Evolutionary conservation across 176 grass and related monocot species (phyloP).

Genomic region (Hordeum vulgare): DNA sequence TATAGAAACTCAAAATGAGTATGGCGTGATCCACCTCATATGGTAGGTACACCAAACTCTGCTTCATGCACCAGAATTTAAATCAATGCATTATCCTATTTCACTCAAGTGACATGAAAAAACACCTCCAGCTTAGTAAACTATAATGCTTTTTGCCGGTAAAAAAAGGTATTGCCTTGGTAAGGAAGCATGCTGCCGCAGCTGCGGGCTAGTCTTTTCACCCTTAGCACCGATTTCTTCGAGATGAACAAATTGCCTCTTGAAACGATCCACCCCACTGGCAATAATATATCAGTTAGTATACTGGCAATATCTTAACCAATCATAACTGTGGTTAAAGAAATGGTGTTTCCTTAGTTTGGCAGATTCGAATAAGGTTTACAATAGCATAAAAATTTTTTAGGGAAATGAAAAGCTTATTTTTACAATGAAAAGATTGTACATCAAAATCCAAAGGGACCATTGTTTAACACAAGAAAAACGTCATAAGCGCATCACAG

Average conservation of each 20-base stretch:
- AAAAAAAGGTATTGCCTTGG: conserved; percentile 53
- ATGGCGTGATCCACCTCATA: background rate
- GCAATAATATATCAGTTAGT: conserved; percentile 18
- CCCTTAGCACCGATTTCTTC: conserved; percentile 70
- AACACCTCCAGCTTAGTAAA: background rate
- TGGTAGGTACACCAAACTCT: background rate
- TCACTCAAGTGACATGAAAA: background rate
- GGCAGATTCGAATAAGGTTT: background rate
- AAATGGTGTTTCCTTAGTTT: background rate
- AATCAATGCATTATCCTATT: background rate
- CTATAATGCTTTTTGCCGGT: background rate
- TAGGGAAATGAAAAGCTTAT: background rate
- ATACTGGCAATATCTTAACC: background rate
- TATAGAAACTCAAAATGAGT: background rate
- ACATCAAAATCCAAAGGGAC: background rate
- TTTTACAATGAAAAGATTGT: background rate
- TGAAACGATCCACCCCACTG: conserved; percentile 96
- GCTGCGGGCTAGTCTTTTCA: conserved; percentile 53
- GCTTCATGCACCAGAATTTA: conserved; percentile 4
- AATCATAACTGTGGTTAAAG: background rate
- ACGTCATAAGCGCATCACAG: background rate
- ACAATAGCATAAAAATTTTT: background rate
- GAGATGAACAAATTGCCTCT: conserved; percentile 88
- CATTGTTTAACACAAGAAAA: background rate
- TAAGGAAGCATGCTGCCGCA: conserved; percentile 72